Evolutionary conservation across 495 filamentous ascomycete genomes (phyloP), one percentile per base, ranked within the genome.

Genomic region (Lichenothelia convexa): DNA sequence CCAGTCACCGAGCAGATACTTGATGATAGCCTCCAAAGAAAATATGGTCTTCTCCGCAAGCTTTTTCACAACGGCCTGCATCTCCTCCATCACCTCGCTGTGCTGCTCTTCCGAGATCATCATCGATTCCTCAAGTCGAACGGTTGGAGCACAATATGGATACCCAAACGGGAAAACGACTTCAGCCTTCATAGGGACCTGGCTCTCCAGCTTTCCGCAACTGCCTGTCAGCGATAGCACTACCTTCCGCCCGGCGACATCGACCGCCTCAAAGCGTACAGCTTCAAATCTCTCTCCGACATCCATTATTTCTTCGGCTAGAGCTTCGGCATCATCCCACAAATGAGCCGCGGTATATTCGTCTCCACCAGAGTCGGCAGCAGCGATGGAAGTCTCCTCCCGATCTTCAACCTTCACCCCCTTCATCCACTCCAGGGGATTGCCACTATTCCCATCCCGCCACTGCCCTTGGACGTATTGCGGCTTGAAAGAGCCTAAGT

Each of bases 381-480:
- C 41, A 21, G 48, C 18, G 7, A 48, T 39, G 5, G 37, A 34
- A 39, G 41, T 13, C 18, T 27, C 11, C 9, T 30, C 18, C 4
- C 22, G n/a, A 29, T 18, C 26, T 13, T 18, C 31, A 47, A 94
- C 85, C 42, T 82, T 89, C 27, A 94, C 82, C 21, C 84, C 83
- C 40, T 74, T 81, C 80, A 94, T 92, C 86, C 86, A 94, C 11
- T 73, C 67, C 39, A 94, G 87, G 22, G 83, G 65, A 45, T 84
- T 82, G n/a, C 66, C 62, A 32, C 75, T 65, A 34, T 70, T 73
- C 1, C 17, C 31, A n/a, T 12, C 31, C 1, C 17, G 8, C 9
- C 17, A 33, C 8, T 17, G n/a, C 9, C 17, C 8, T n/a, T 12
- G 9, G n/a, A 18, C 31, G 9, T 12, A 18, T 8, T 15, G 13